Base-by-base conservation (phyloP, 1,139 yeast genomes). In the Magnusiomyces suaveolens region DNA sequence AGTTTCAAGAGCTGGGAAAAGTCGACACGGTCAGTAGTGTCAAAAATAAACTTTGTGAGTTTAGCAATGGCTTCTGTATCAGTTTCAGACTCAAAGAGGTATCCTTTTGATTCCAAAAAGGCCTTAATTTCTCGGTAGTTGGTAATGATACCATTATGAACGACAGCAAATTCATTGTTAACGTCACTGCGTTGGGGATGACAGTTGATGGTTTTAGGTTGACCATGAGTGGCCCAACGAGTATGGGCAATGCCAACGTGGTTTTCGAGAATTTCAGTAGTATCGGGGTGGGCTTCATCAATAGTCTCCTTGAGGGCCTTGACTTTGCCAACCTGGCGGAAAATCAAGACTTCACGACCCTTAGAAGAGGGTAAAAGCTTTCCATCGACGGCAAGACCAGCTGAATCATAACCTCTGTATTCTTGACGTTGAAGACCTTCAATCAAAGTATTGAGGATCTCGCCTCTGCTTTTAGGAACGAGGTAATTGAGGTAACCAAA, bases 211-310 rank as follows among this genome's bases (percentile, higher is more conserved):
- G 78, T 81, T 64, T 80, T 81, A 55, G 97, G 97, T 65, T 84
- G 87, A 72, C 99, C 99, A 72, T 94, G 99, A 48, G 99, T 94
- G 50, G 99, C 98, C 99, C 99, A 94, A 76, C 99, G 85, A 20
- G 99, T 94, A 73, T 94, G 99, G 44, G 98, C 97, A 70, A 94
- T 92, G 69, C 96, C 98, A 57, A 84, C 92, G 68, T 92, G 98
- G 70, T 85, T 82, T 64, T 82, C 84, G 66, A 88, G 88, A 29
- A 81, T 77, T 55, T 79, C 81, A 14, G 48, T 50, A 63, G 83
- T 78, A 67, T 84, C 79, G 56, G 81, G 77, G 55, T 81, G 72
- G 49, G 69, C 59, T 49, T 63, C 64, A 44, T 76, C 79, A 61
- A 90, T 81, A 68, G 81, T 82, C 65, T 85, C 80, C 67, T 79